phyloP scores from a whole-genome alignment of 2,329 filamentous ascomycete species.

The Fusarium musae region DNA sequence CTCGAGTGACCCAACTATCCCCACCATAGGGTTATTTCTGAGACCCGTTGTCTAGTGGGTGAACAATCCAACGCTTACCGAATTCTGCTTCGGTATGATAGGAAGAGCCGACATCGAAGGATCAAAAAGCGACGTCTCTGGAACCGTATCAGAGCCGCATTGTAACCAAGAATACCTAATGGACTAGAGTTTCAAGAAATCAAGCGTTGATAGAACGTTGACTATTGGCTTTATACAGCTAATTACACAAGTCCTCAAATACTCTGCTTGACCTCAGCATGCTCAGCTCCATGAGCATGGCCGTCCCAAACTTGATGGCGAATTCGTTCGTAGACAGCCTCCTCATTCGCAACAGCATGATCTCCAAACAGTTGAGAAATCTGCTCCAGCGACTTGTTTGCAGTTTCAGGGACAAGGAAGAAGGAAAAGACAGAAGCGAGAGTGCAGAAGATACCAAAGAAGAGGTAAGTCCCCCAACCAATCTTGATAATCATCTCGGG shows the following conservation, averaged over 20 bases:
- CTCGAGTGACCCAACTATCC: too few relatives aligned
- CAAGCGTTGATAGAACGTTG: neutral
- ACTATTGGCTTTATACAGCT: fast-evolving
- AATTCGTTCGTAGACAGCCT: neutral
- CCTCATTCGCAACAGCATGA: neutral
- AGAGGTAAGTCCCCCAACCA: slow-evolving; percentile 60
- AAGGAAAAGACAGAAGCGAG: slow-evolving; percentile 54
- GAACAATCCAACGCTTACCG: too few relatives aligned
- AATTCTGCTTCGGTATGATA: too few relatives aligned
- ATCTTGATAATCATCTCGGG: slow-evolving; percentile 64
- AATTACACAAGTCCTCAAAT: fast-evolving
- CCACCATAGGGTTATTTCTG: too few relatives aligned
- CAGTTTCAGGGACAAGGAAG: slow-evolving; percentile 30
- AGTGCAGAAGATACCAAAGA: slow-evolving; percentile 64
- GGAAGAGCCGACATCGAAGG: too few relatives aligned
- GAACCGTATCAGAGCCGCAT: neutral
- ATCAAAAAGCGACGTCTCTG: too few relatives aligned
- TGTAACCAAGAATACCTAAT: neutral
- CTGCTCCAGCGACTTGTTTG: slow-evolving; percentile 23
- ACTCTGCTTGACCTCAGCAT: neutral
- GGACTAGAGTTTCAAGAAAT: fast-evolving
- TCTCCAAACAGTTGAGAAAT: slow-evolving; percentile 47
- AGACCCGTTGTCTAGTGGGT: too few relatives aligned
- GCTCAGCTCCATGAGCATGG: neutral
- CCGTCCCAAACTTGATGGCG: neutral